Base-by-base conservation (phyloP, 2,329 filamentous ascomycete genomes). In the Cordyceps javanica region DNA sequence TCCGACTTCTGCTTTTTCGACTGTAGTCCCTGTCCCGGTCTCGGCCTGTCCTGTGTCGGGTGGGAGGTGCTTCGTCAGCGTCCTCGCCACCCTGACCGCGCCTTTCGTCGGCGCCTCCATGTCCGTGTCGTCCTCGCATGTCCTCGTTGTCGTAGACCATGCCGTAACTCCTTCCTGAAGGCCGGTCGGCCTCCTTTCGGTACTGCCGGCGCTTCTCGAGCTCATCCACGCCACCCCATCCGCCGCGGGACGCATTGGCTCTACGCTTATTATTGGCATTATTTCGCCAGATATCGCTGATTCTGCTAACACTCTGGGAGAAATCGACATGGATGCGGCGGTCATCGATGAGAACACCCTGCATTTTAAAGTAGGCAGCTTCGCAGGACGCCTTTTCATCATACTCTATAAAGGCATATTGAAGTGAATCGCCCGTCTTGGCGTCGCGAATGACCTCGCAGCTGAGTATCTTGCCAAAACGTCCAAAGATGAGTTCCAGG, bases 301-400 rank as follows among this genome's bases (percentile, higher is more conserved):
- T 75, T 69, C 91, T 93, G 61, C 86, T 83, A 60, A 92, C 94
- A 69, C 91, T 96, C 75, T 99, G 94, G 11, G 92, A 97, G 73
- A 99, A 99, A 74, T 99, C 94, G 57, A 99, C 94, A 68, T 99
- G 94, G 62, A 99, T 99, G 42, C 94, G 87, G 63, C 96, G 90
- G 66, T 99, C 94, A 67, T 99, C 94, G 63, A 99, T 97, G 57
- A 99, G 76, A 2, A 97, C 93, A 2, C 88, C 91, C 71, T 99
- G 91, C 94, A 99, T 99, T 75, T 99, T 99, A 77, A 95, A 94
- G 68, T 97, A 99, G 3, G 94, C 94, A 54, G 90, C 85, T 73
- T 99, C 94, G 70, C 94, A 97, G 55, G 93, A 89, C 63, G 88
- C 84, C 73, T 97, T 94, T 57, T 95, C 89, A 59, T 93, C 90